Percentiles rank a stretch among this genome's conserved stretches.
phyloP scores from a whole-genome alignment of 139 green algal species.

The Mesotaenium endlicherianum region DNA sequence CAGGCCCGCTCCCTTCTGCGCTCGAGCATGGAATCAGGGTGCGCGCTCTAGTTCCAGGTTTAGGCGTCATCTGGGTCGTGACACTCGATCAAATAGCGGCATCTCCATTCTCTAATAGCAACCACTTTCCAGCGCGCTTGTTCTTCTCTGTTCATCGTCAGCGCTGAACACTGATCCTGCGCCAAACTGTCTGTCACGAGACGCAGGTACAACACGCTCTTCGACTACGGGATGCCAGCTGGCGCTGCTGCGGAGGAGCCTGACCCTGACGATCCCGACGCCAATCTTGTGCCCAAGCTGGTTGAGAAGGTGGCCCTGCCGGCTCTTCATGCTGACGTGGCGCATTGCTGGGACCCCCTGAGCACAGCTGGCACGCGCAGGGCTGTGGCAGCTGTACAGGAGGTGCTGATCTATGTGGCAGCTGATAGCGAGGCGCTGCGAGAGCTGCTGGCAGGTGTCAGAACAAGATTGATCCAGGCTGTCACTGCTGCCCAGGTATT shows the following conservation, averaged over 20 bases:
- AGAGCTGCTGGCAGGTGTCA: constrained; percentile 19
- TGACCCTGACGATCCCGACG: constrained; percentile 66
- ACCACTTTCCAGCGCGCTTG: no score
- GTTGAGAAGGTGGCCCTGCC: constrained; percentile 68
- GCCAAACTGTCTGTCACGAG: no score
- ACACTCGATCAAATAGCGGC: no score
- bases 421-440: neutral
- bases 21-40: no score
- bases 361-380: constrained; percentile 56
- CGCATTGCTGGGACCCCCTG: constrained; percentile 67
- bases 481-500: constrained; percentile 15
- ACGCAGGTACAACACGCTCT: constrained; percentile 72
- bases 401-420: constrained; percentile 53
- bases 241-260: constrained; percentile 21
- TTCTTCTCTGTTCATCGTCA: no score
- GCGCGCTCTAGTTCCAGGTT: no score
- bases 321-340: constrained; percentile 59
- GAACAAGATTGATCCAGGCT: neutral
- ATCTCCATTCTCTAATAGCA: no score
- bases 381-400: constrained; percentile 27
- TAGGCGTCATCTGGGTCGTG: no score
- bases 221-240: constrained; percentile 72
- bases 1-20: no score
- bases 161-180: no score
- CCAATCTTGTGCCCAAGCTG: constrained; percentile 75